Base-by-base conservation (phyloP, 495 filamentous ascomycete genomes). In the Aspergillus nanangensis region DNA sequence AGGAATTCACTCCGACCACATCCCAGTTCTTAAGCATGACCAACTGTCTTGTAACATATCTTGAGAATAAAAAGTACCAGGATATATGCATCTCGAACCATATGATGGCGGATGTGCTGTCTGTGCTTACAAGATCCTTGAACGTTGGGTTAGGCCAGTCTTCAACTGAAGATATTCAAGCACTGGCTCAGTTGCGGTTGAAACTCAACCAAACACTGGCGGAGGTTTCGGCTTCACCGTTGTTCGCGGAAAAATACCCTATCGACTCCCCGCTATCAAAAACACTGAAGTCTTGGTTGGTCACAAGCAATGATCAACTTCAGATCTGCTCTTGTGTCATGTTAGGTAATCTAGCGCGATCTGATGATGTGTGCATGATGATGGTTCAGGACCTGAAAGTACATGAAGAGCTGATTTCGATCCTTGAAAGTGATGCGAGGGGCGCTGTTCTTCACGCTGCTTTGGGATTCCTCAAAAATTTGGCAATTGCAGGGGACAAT, bases 391-490 rank as follows among this genome's bases (percentile, higher is more conserved):
- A 74, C 2, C 52, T 68, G 8, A 63, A 68, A 5, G 68, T 88
- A 5, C 81, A 86, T 43, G 57, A 65, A 8, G 67, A 76, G 2
- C 59, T 92, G 7, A 69, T 80, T 27, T 45, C 56, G 0, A 74
- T 83, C 24, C 65, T 89, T 10, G 61, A 63, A 7, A 63, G 61
- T 3, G 61, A 68, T 15, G 52, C 67, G 8, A 67, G 65, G 18
- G 67, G 63, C 7, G 76, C 81, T 20, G 73, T 87, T 0, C 66
- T 86, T 3, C 85, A 89, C 59, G 76, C 84, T 8, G 69, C 74
- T 4, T 71, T 89, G 7, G 77, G 84, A n/a, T 88, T 90, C 52
- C 66, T 90, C 43, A 91, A 88, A 56, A 92, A 93, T 53, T 71
- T 92, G 2, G 83, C 86, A 25, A 81, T 92, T 45, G 78, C 84